Evolutionary conservation across 208 protist genomes (phyloP).

Genomic region (Crithidia expoeki): DNA sequence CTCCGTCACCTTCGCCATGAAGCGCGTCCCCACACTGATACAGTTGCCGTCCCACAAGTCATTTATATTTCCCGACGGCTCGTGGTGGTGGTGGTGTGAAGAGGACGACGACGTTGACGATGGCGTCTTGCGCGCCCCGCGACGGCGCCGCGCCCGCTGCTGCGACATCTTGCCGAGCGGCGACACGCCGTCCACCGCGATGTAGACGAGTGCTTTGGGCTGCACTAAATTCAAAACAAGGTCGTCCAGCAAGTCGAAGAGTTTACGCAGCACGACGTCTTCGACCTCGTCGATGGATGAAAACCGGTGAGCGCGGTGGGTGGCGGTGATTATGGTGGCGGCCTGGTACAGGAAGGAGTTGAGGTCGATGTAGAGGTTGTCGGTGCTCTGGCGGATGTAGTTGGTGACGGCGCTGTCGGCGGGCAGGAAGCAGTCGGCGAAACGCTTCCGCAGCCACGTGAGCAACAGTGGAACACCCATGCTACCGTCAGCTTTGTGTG

Average conservation of each 20-base stretch:
- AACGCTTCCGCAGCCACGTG: conserved; percentile 82
- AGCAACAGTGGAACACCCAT: conserved; percentile 90
- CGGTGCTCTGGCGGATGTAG: conserved; percentile 26
- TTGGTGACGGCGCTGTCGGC: conserved; percentile 39
- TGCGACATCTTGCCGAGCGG: conserved; percentile 99
- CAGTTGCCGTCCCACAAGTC: conserved; percentile 82
- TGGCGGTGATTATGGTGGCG: conserved; percentile 56
- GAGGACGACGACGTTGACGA: background rate
- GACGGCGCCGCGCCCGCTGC: conserved; percentile 96
- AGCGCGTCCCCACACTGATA: conserved; percentile 86
- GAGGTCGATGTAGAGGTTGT: conserved; percentile 87
- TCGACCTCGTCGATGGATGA: conserved; percentile 60
- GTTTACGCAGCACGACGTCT: conserved; percentile 62
- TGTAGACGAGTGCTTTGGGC: conserved; percentile 96
- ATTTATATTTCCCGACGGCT: conserved; percentile 35
- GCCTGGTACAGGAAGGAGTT: conserved; percentile 88
- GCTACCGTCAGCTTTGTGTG: conserved; percentile 2
- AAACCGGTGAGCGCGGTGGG: conserved; percentile 43
- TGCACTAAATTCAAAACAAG: conserved; percentile 86
- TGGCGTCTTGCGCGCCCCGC: conserved; percentile 30
- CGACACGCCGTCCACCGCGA: conserved; percentile 97
- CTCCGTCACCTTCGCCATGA: conserved; percentile 81
- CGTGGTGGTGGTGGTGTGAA: conserved; percentile 10
- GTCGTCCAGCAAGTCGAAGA: conserved; percentile 85
- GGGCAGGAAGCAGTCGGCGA: conserved; percentile 81